phyloP scores from a whole-genome alignment of 129 eudicot species.

The carrot (Daucus carota) region DNA sequence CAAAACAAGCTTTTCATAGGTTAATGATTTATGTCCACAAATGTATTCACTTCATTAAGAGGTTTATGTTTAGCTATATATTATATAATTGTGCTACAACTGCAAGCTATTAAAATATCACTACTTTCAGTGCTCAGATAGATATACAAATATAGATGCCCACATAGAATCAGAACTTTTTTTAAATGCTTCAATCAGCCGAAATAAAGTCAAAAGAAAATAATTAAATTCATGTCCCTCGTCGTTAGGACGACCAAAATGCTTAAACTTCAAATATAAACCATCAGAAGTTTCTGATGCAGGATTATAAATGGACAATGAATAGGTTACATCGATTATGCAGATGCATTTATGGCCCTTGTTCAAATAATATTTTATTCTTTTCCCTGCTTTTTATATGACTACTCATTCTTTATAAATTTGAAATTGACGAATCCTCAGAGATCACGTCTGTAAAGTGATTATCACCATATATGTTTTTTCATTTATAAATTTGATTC shows the following conservation, averaged over 20 bases:
- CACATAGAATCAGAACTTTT: not conserved
- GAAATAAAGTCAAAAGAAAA: not conserved
- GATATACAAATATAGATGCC: not conserved
- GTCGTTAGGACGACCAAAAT: not conserved
- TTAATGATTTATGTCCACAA: not conserved
- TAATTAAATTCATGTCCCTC: not conserved
- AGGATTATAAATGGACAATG: not conserved
- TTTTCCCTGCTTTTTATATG: not conserved
- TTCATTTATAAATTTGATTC: not conserved
- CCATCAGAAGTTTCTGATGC: not conserved
- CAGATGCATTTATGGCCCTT: not conserved
- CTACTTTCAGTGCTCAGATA: not conserved
- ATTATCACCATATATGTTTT: not conserved
- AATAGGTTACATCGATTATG: not conserved
- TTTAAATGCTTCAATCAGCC: not conserved
- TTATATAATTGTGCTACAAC: not conserved
- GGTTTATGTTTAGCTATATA: not conserved
- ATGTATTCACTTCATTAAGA: not conserved
- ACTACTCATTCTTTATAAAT: not conserved
- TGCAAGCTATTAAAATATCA: not conserved
- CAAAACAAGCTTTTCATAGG: not conserved
- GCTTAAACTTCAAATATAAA: not conserved
- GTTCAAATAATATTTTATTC: not conserved
- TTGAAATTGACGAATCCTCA: not conserved
- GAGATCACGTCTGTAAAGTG: not conserved